Conservation (phyloP, 2,329 filamentous ascomycete genomes). For the Pestalotiopsis sp. region DNA sequence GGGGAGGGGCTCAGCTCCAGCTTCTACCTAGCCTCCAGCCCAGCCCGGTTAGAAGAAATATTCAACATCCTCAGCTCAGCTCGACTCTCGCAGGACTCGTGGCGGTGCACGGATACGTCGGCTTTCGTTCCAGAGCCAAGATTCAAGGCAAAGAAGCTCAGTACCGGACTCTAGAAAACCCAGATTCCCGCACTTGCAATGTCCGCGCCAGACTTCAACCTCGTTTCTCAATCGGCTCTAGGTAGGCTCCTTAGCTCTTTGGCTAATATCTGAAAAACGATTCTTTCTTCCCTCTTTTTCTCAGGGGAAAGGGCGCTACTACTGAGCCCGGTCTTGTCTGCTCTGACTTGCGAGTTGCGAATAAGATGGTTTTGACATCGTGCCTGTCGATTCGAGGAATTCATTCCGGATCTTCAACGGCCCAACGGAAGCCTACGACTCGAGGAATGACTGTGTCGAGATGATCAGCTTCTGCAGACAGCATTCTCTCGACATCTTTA, state of each 20-base stretch:
- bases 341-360: not conserved
- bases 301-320: not conserved
- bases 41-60: not conserved
- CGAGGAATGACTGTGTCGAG: no score
- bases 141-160: not conserved
- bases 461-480: no score
- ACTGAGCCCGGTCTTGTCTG: not conserved
- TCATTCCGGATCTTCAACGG: not conserved
- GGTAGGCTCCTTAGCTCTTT: not conserved
- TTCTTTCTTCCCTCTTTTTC: not conserved
- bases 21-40: not conserved
- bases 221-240: not conserved
- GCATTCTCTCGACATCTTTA: no score
- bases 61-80: not conserved
- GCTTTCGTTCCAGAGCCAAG: not conserved
- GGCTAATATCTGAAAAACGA: not conserved
- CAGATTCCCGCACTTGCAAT: not conserved
- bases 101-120: constrained; percentile 3
- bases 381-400: not conserved
- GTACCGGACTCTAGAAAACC: not conserved
- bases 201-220: not conserved
- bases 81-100: not conserved
- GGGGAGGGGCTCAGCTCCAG: constrained; percentile 6
- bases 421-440: no score
- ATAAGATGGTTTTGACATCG: not conserved